phyloP scores from a whole-genome alignment of 495 filamentous ascomycete species.

The Hypoxylon cercidicola region DNA sequence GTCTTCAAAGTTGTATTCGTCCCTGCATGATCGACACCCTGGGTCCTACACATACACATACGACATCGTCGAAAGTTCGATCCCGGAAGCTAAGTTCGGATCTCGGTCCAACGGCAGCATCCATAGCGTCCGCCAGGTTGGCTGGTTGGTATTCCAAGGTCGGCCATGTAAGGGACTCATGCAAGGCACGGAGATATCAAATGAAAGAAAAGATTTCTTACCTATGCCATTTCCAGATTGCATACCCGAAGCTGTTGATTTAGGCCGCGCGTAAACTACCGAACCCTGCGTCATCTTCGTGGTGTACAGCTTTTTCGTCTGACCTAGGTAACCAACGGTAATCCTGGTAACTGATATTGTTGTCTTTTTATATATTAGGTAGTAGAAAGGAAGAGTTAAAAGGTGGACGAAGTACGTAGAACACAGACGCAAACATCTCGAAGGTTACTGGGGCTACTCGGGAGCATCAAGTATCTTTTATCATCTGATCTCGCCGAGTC shows the following conservation, averaged over 20 bases:
- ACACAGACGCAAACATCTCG: neutral
- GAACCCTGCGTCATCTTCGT: slow-evolving; percentile 24
- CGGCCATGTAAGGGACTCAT: no score
- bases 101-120: slow-evolving; percentile 31
- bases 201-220: slow-evolving; percentile 12
- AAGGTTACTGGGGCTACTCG: neutral
- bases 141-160: neutral
- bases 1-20: slow-evolving; percentile 6
- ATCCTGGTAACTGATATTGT: slow-evolving; percentile 7
- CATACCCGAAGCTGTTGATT: slow-evolving; percentile 19
- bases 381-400: neutral
- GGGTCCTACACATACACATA: neutral
- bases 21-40: slow-evolving; percentile 34
- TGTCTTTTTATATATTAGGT: neutral
- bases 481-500: slow-evolving; percentile 5
- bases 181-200: neutral
- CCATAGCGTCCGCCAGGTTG: slow-evolving; percentile 23
- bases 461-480: slow-evolving; percentile 10
- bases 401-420: neutral
- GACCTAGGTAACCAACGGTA: slow-evolving; percentile 6
- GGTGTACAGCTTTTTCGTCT: neutral
- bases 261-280: slow-evolving; percentile 27
- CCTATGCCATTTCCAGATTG: slow-evolving; percentile 13
- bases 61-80: slow-evolving; percentile 4
- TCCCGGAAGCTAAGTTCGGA: slow-evolving; percentile 8